These are phyloP conservation scores for Aspergillus quadricinctus DNA, from an alignment of 2,329 filamentous ascomycete genomes.

Conservation along the genomic window DNA sequence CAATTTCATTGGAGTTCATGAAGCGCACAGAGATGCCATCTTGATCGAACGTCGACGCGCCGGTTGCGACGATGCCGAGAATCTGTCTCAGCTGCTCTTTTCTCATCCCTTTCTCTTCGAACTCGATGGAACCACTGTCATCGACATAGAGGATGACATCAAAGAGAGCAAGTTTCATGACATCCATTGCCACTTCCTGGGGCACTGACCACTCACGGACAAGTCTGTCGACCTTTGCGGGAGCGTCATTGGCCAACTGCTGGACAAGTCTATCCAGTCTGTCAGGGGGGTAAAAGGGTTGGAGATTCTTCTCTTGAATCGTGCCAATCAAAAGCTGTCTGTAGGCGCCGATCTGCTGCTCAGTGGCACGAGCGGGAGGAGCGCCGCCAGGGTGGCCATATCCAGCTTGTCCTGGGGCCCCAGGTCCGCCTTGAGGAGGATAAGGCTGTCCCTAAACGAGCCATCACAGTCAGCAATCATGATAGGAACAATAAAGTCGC, in stretches of 20 bases:
- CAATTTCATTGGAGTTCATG: slow-evolving; percentile 59
- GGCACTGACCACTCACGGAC: slow-evolving; percentile 55
- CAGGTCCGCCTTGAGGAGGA: slow-evolving; percentile 29
- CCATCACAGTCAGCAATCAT: slow-evolving; percentile 6
- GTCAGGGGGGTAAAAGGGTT: slow-evolving; percentile 56
- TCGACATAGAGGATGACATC: slow-evolving; percentile 63
- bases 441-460: slow-evolving; percentile 21
- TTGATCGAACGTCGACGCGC: slow-evolving; percentile 64
- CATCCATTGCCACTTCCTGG: slow-evolving; percentile 58
- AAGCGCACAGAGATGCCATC: slow-evolving; percentile 66
- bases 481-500: neutral
- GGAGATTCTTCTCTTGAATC: slow-evolving; percentile 58
- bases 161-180: slow-evolving; percentile 59
- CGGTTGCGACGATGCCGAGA: slow-evolving; percentile 58
- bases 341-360: slow-evolving; percentile 52
- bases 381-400: slow-evolving; percentile 23
- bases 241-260: slow-evolving; percentile 28
- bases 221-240: slow-evolving; percentile 50
- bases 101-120: slow-evolving; percentile 62
- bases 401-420: slow-evolving; percentile 17
- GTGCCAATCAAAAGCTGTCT: slow-evolving; percentile 52
- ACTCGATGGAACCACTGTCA: slow-evolving; percentile 66
- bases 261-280: slow-evolving; percentile 36
- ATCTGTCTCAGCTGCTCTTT: slow-evolving; percentile 65
- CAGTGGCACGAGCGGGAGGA: slow-evolving; percentile 37